Percentiles rank a stretch among this genome's conserved stretches.
Evolutionary conservation across 179 eudicot genomes (phyloP).

Genomic region (Camellia oleifera): DNA sequence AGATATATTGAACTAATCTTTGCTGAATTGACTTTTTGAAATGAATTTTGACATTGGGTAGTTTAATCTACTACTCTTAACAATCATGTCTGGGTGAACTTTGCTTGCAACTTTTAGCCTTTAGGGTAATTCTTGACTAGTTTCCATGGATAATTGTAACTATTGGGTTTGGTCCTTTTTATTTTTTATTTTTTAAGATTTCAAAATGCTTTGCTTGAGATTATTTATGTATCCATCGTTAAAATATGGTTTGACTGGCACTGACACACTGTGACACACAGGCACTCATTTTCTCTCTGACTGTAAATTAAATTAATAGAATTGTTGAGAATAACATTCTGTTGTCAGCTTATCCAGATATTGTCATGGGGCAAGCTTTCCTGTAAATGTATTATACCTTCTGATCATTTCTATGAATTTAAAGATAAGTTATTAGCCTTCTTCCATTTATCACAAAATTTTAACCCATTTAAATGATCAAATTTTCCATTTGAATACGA

Average conservation of each 20-base stretch:
- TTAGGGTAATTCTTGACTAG: not conserved
- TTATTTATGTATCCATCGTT: not conserved
- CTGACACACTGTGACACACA: not conserved
- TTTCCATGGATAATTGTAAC: not conserved
- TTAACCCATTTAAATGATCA: not conserved
- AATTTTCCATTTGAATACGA: not conserved
- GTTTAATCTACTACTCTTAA: not conserved
- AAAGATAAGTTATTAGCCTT: not conserved
- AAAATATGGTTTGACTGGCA: not conserved
- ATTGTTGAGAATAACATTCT: not conserved
- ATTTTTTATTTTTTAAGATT: too few species aligned
- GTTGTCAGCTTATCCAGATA: not conserved
- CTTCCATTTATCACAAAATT: not conserved
- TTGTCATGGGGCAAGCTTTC: not conserved
- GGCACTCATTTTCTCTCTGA: not conserved
- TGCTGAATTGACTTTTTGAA: not conserved
- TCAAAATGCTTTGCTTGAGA: constrained; percentile 1
- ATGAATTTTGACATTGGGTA: not conserved
- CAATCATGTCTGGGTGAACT: not conserved
- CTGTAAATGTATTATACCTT: not conserved
- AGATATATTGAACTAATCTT: not conserved
- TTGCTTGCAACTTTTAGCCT: not conserved
- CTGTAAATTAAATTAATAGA: not conserved
- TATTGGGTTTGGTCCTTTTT: not conserved
- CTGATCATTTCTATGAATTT: not conserved